Evolutionary conservation across 108 stramenopile species (phyloP).

Genomic region (Cyclotella kingstonii): DNA sequence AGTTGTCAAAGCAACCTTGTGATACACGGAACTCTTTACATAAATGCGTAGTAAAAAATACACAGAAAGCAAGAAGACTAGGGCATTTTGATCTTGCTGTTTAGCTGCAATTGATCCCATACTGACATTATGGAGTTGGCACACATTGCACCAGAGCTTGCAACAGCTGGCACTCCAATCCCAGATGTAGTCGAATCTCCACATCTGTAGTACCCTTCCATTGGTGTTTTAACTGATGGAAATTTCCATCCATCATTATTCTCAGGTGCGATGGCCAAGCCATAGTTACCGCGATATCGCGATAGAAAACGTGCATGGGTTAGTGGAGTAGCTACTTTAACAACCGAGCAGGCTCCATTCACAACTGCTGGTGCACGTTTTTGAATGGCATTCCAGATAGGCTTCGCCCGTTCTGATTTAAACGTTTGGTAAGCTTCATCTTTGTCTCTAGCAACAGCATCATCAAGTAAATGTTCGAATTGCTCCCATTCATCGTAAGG

Average conservation of each 20-base stretch:
- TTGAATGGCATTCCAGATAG: constrained; percentile 91
- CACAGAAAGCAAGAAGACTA: neutral
- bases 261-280: constrained; percentile 41
- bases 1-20: too few relatives aligned
- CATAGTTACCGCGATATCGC: constrained; percentile 48
- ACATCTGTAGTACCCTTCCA: constrained; percentile 50
- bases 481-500: constrained; percentile 87
- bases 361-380: constrained; percentile 85
- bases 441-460: constrained; percentile 42
- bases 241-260: constrained; percentile 39
- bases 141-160: constrained; percentile 56
- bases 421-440: constrained; percentile 78
- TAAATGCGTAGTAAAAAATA: too few relatives aligned
- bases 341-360: constrained; percentile 68
- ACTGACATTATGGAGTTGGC: constrained; percentile 49
- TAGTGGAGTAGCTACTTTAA: constrained; percentile 82
- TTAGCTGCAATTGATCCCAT: constrained; percentile 47
- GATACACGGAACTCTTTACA: too few relatives aligned
- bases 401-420: constrained; percentile 85
- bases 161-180: constrained; percentile 69
- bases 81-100: constrained; percentile 51
- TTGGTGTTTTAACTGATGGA: constrained; percentile 45
- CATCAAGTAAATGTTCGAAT: constrained; percentile 65
- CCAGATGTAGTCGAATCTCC: constrained; percentile 70
- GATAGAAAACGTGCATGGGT: constrained; percentile 89